These are phyloP conservation scores for Penicillium lagena DNA, from an alignment of 495 filamentous ascomycete species.

Conservation along the genomic window DNA sequence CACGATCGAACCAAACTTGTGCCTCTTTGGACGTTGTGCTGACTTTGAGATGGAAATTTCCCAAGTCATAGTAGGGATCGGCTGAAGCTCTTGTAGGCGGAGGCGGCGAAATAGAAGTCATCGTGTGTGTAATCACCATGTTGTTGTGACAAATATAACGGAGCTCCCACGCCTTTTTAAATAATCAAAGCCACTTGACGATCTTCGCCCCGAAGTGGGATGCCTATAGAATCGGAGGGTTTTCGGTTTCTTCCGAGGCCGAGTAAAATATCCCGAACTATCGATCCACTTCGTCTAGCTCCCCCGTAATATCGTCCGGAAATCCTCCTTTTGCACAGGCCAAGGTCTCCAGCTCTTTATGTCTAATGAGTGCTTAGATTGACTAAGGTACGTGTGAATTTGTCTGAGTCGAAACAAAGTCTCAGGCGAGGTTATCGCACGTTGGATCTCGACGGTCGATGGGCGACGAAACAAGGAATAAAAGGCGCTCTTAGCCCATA, in stretches of 20 bases:
- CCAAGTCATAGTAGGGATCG: constrained; percentile 48
- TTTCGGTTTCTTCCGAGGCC: constrained; percentile 1
- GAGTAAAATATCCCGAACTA: no score
- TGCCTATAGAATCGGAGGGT: constrained; percentile 8
- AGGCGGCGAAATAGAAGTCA: neutral
- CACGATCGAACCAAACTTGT: constrained; percentile 53
- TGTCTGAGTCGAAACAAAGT: no score
- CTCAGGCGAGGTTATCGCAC: no score
- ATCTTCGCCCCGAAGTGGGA: neutral
- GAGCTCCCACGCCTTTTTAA: neutral
- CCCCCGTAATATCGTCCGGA: no score
- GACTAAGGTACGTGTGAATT: no score
- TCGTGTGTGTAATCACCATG: neutral
- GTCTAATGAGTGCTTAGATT: no score
- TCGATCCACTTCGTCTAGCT: no score
- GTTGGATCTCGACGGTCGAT: no score
- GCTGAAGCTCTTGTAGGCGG: constrained; percentile 3
- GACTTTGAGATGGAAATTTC: constrained; percentile 38
- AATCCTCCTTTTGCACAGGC: no score
- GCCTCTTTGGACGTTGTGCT: constrained; percentile 33
- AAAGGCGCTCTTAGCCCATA: no score
- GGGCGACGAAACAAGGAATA: no score
- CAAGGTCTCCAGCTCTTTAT: no score
- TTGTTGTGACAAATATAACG: neutral
- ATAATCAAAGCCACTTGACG: constrained; percentile 1